A percentile compares a stretch with the other conserved stretches of the same genome.
Conservation (phyloP, 768 basidiomycete species). For the Russula foetens region DNA sequence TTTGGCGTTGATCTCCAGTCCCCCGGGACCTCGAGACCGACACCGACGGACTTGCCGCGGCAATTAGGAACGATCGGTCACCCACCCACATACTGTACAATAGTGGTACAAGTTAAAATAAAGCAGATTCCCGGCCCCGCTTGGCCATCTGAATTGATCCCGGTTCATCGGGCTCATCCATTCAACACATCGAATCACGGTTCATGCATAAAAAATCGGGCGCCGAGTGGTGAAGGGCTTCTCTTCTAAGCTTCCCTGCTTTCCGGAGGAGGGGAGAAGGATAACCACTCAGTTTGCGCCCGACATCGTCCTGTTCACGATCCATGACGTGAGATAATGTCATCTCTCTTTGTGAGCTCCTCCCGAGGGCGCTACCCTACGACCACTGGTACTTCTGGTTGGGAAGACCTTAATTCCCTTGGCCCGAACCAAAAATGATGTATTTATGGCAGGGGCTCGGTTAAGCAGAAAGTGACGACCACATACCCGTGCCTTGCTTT, state of each 20-base stretch:
- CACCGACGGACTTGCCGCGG: conserved; percentile 19
- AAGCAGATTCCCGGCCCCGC: conserved; percentile 15
- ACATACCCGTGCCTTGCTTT: background rate
- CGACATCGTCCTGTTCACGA: background rate
- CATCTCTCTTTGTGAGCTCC: background rate
- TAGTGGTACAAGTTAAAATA: no score
- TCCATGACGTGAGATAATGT: conserved; percentile 1
- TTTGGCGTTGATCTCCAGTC: background rate
- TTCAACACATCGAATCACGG: background rate
- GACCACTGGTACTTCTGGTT: background rate
- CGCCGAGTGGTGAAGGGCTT: conserved; percentile 5
- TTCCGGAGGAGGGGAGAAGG: background rate
- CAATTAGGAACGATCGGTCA: conserved; percentile 19
- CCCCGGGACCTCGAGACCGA: conserved; percentile 14
- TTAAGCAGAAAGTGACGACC: background rate
- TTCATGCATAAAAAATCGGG: conserved; percentile 5
- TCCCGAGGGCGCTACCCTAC: conserved; percentile 1
- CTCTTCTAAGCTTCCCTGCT: conserved; percentile 13
- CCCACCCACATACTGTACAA: conserved; percentile 10
- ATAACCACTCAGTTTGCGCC: background rate
- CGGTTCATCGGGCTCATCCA: background rate
- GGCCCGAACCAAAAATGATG: background rate
- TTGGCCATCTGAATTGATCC: conserved; percentile 4
- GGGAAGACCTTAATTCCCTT: background rate
- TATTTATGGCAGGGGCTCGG: background rate